Percentiles rank a stretch among this genome's conserved stretches.
These are phyloP conservation scores for Apiotrichum gracile DNA, from an alignment of 1,284 basidiomycete species.

Conservation along the genomic window DNA sequence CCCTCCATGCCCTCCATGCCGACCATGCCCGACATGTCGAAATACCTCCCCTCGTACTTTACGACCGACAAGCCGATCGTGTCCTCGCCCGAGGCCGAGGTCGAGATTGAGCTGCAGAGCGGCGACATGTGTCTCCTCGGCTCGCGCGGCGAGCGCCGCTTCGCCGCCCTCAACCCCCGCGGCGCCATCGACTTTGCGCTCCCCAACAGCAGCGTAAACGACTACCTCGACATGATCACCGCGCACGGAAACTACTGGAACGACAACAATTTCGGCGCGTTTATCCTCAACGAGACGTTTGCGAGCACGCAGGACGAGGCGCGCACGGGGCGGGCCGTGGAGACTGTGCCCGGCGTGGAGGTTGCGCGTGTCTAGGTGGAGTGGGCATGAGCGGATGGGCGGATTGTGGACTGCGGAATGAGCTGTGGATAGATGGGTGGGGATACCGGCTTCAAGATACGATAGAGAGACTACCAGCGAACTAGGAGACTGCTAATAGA, in stretches of 20 bases:
- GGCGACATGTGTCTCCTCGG: slow-evolving; percentile 19
- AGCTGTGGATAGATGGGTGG: background rate
- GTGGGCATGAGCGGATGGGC: too few species aligned
- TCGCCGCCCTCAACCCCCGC: slow-evolving; percentile 47
- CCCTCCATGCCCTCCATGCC: slow-evolving; percentile 36
- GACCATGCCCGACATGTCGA: slow-evolving; percentile 24
- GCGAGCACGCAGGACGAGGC: background rate
- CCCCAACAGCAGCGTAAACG: slow-evolving; percentile 41
- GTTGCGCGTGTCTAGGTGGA: too few species aligned
- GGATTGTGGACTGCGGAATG: too few species aligned
- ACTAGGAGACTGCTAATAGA: too few species aligned
- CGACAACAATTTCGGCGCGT: slow-evolving; percentile 39
- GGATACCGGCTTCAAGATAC: too few species aligned
- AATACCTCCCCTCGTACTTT: slow-evolving; percentile 35
- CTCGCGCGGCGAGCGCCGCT: slow-evolving; percentile 41
- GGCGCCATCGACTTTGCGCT: slow-evolving; percentile 47
- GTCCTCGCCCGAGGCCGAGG: background rate
- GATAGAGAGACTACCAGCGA: too few species aligned
- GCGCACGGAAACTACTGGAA: slow-evolving; percentile 46
- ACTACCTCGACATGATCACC: slow-evolving; percentile 46
- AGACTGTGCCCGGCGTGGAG: too few species aligned
- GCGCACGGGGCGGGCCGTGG: background rate
- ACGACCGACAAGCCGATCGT: slow-evolving; percentile 5
- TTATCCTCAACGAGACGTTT: slow-evolving; percentile 44
- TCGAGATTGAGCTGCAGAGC: slow-evolving; percentile 20